Evolutionary conservation across 2,329 filamentous ascomycete genomes (phyloP), one percentile per base, ranked within the genome.

Genomic region (Pezicula rhizophila): DNA sequence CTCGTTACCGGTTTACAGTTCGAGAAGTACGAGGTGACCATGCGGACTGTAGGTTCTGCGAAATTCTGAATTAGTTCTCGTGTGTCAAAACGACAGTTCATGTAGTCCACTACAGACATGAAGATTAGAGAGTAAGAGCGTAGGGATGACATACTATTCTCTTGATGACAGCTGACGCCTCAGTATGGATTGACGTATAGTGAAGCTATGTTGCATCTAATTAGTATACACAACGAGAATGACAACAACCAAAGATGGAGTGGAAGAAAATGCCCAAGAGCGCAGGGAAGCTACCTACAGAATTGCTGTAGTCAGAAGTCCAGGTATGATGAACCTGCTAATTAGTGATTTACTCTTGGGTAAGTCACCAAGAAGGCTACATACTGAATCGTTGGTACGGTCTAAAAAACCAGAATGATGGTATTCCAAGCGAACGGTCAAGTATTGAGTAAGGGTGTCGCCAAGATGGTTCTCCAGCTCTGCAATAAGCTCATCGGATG

Each of bases 391-490:
- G 20, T 40, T 49, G 8, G 49, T 60, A 18, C 61, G 61, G 15
- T 66, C 60, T 0, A 73, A 70, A 58, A 83, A 82, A 0, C 71
- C 75, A 0, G 80, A 78, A 57, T 84, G 78, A 2, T 68, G 68
- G 57, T 83, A 84, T 6, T 66, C 73, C 7, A 84, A 55, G 17
- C 68, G 67, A 14, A 83, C 67, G 3, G 70, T 70, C 44, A 83
- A 63, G 53, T 79, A 83, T 31, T 73, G 69, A 14, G 69, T 69
- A 17, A 62, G 62, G 3, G 67, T 67, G 46, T 70, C 68, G 26
- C 79, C 78, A 2, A 84, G 71, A 48, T 81, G 73, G 26, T 68
- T 65, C 57, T 84, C 78, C 10, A 84, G 67, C 49, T 82, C 77
- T 20, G 77, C 71, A 14, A 85, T 79, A 28, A 84, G 65, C 37